Evolutionary conservation across 768 basidiomycete species (phyloP), one percentile per base, ranked within the genome.

Genomic region (Clitopilus hobsonii): DNA sequence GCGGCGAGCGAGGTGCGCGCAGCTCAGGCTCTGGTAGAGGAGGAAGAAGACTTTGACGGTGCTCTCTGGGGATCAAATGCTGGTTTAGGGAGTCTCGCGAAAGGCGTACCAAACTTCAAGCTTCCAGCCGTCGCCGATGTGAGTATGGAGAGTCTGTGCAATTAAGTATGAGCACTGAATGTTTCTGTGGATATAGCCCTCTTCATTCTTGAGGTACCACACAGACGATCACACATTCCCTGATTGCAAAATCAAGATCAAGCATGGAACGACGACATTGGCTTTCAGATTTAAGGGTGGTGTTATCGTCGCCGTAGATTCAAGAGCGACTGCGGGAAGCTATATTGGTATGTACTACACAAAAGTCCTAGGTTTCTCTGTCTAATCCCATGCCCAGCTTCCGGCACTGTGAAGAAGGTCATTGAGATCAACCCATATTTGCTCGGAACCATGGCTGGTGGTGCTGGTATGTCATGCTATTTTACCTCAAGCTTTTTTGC

Each of bases 401-500:
- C 88, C 18, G 95, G 96, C 53, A 98, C 96, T 14, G 93, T 99
- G 58, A 98, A 96, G 80, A 99, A 98, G 78, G 95, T 99, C 60
- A 98, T 99, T 63, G 97, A 99, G 76, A 99, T 99, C 73, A 98
- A 98, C 75, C 93, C 93, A 38, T 98, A 94, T 75, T 74, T 99
- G 50, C 82, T 99, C n/a, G 97, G 97, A 58, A 99, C 97, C 1
- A 98, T 99, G 96, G 97, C 97, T 58, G 97, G 97, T 72, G 96
- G 96, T 71, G 97, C 97, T 63, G 96, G 94, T 86, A 66, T 60
- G 80, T 77, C 51, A 22, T 52, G 38, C 26, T 54, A 30, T 58
- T 10, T 53, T 53, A 48, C 24, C 7, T 55, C 0, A 1, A 18
- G 13, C 23, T 4, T 38, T 20, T 36, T 63, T 49, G 58, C 57